Evolutionary conservation across 73 alveolate species (phyloP), one percentile per base, ranked within the genome.

Genomic region (Blepharisma japonicum): DNA sequence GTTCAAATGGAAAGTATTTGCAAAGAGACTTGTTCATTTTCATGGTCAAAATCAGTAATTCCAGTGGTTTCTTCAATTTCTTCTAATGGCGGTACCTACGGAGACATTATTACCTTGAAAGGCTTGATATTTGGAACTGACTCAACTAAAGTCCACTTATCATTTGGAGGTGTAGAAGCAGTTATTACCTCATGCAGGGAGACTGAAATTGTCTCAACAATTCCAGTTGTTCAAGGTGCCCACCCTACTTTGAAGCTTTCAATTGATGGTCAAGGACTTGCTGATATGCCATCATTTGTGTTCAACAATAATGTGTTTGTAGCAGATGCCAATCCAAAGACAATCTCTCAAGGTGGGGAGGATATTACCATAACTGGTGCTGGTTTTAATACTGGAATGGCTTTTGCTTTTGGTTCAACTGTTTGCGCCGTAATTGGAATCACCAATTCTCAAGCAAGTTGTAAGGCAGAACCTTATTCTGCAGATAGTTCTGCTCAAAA

Each of bases 311-410:
- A 61, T n/a, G 39, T 61, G 47, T 18, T 9, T 20, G 47, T 61
- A 0, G 0, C 23, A n/a, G 23, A 39, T 61, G 74, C 5, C 50
- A 20, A 9, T 20, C 74, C 74, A 18, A 18, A 8, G 47, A 39
- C 14, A 61, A 61, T 61, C 5, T 61, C 74, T 61, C 14, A 61
- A 61, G 74, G 49, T 2, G 74, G 74, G 5, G 74, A 25, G 5
- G 47, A 14, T 61, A 25, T 61, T 20, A 39, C 14, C 14, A 61
- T 61, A 14, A 1, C 14, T 0, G 74, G 74, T 14, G 0, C 74
- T 14, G 74, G 74, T 2, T 61, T 61, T 5, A 48, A 61, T 61
- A 9, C 38, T 20, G 23, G 18, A n/a, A 61, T 61, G 74, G 46
- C 47, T 25, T 14, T 61, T 14, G 2, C 74, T 20, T 61, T 61